Base-by-base conservation (phyloP, 768 basidiomycete genomes). In the Rhodotorula graminis region DNA sequence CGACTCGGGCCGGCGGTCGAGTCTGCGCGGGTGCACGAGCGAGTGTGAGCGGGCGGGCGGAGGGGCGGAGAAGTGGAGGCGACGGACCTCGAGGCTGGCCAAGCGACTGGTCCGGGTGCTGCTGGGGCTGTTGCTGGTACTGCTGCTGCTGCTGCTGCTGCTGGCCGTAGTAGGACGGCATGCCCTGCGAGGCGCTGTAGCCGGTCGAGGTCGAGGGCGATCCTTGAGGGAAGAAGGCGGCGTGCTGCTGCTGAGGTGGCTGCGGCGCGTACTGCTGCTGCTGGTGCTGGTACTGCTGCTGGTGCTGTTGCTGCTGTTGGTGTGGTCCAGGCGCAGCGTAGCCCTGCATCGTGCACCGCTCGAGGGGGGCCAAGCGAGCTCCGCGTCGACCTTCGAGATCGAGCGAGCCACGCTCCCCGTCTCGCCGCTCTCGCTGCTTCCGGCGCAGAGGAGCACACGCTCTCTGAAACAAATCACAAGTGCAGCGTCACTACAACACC, bases 171-270 rank as follows among this genome's bases (percentile, higher is more conserved):
- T 53, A 63, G 7, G n/a, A 12, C 9, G 14, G 29, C 64, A 65
- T 65, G n/a, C 21, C 37, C 11, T 33, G 56, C 44, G 50, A 23
- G 23, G 23, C 50, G 50, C 23, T 10, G 19, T 31, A 55, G 15
- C 29, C 12, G 27, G 55, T 15, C 31, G 29, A 55, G 29, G 53
- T 29, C 10, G n/a, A 29, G 29, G 53, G 53, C 53, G 53, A 55
- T 23, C 44, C 44, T 3, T 46, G 44, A 46, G 61, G 52, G 42
- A 44, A 52, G 29, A 23, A 42, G 12, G 52, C 62, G 29, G 61
- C 59, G 52, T 68, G 42, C 53, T 46, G 50, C 27, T 61, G 60
- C 60, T 67, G 59, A 4, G 19, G 23, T 7, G 49, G 49, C 23
- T n/a, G n/a, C n/a, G 49, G 49, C 21, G 49, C 59, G 40, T 37